Evolutionary conservation across 2,329 filamentous ascomycete species (phyloP).

Genomic region (Macrophomina tecta): DNA sequence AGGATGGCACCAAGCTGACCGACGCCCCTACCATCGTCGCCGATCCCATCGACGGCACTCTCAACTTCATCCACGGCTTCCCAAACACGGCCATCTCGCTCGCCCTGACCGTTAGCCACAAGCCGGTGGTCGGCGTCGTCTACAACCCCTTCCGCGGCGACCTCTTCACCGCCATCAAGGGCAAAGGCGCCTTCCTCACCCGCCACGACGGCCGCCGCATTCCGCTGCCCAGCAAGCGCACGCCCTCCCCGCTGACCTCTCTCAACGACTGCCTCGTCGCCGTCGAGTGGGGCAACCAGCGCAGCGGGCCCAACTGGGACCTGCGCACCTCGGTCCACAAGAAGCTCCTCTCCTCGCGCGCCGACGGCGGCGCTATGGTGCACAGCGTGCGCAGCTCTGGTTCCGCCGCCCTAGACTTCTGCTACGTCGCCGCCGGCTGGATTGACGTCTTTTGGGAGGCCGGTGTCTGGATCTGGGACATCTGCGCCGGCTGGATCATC

Average conservation of each 20-base stretch:
- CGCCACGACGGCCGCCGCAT: constrained; percentile 33
- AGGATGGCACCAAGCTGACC: constrained; percentile 38
- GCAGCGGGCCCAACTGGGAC: constrained; percentile 44
- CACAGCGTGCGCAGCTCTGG: constrained; percentile 43
- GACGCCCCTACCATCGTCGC: constrained; percentile 44
- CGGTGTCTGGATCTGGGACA: constrained; percentile 45
- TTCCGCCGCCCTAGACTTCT: constrained; percentile 47
- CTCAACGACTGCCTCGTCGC: constrained; percentile 43
- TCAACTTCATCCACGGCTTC: constrained; percentile 48
- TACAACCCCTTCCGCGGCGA: constrained; percentile 44
- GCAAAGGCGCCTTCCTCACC: constrained; percentile 40
- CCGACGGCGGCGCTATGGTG: constrained; percentile 41
- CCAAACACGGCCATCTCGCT: constrained; percentile 45
- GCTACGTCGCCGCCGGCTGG: constrained; percentile 45
- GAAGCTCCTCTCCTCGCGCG: constrained; percentile 38
- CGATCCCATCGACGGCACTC: constrained; percentile 48
- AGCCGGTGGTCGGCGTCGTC: constrained; percentile 43
- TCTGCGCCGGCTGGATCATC: constrained; percentile 47
- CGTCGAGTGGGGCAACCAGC: constrained; percentile 47
- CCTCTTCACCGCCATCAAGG: constrained; percentile 44
- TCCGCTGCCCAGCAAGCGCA: constrained; percentile 40
- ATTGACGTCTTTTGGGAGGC: constrained; percentile 47
- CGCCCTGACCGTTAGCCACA: constrained; percentile 40
- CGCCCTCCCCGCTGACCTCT: constrained; percentile 35
- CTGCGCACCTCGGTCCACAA: constrained; percentile 39